Base-by-base conservation (phyloP, 179 eudicot genomes). In the Spergularia azorica region DNA sequence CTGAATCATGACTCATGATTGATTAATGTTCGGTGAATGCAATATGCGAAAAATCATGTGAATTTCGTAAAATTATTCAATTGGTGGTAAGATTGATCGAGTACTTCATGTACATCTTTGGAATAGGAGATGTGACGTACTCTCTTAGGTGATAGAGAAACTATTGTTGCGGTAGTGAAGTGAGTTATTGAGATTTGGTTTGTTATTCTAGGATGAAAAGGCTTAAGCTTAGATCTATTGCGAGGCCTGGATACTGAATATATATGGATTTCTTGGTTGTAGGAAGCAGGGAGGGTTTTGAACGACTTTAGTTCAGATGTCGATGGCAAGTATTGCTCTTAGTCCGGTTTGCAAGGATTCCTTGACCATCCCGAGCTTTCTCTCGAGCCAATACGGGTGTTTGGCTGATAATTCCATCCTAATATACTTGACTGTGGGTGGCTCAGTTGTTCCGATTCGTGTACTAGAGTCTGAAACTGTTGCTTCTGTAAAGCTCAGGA, bases 401-500 rank as follows among this genome's bases (percentile, higher is more conserved):
- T 72, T 81, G 80, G 70, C 82, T 20, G 71, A 82, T 71, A 92
- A 90, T 56, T 89, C 92, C 1, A 85, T 93, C 59, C 74, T 86
- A 62, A 80, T 90, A 65, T 90, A 84, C 85, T 68, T 92, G 67
- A 81, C 92, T 63, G 89, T 92, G 58, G 85, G 76, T 52, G 97
- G 93, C 15, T 92, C 92, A 9, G 87, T 89, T 83, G 64, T 87
- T 58, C 97, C 94, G 11, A 81, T 91, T 75, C 86, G 87, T 60
- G 88, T 92, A 15, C 75, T 89, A 64, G 95, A 85, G 73, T 89
- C 96, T 7, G 97, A 90, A 78, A 90, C 97, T 12, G 87, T 92
- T 79, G 97, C 89, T 76, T 90, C 92, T 67, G 92, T 92, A 52
- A 92, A 92, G 85, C 87, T 91, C n/a, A 82, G 91, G 71, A 89